Evolutionary conservation across 2,329 filamentous ascomycete genomes (phyloP).

Genomic region (Fusarium austroafricanum): DNA sequence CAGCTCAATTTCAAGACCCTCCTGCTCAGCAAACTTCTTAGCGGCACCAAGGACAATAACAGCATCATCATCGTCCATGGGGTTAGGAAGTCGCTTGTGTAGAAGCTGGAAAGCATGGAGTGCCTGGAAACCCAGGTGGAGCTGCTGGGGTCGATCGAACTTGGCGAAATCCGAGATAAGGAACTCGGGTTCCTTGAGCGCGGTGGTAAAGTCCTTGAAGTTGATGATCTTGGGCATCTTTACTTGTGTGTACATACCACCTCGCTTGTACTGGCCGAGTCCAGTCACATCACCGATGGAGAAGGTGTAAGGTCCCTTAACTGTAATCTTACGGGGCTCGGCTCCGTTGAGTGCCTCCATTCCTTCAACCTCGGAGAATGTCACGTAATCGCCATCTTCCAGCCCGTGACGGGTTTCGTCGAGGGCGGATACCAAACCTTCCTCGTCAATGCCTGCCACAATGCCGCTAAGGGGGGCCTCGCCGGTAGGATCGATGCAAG

Average conservation of each 20-base stretch:
- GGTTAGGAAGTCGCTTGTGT: slow-evolving; percentile 80
- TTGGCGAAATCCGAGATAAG: slow-evolving; percentile 97
- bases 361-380: slow-evolving; percentile 91
- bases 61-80: slow-evolving; percentile 88
- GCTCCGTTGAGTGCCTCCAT: slow-evolving; percentile 88
- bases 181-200: slow-evolving; percentile 88
- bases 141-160: slow-evolving; percentile 91
- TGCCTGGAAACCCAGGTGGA: slow-evolving; percentile 93
- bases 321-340: slow-evolving; percentile 88
- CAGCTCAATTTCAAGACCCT: slow-evolving; percentile 76
- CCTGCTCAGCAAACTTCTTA: slow-evolving; percentile 77
- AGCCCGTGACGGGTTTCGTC: slow-evolving; percentile 96
- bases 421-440: slow-evolving; percentile 89
- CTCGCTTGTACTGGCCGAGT: slow-evolving; percentile 86
- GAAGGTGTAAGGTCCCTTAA: slow-evolving; percentile 97
- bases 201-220: slow-evolving; percentile 83
- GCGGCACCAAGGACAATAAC: slow-evolving; percentile 79
- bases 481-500: slow-evolving; percentile 87
- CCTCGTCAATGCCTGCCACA: slow-evolving; percentile 87
- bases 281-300: slow-evolving; percentile 93
- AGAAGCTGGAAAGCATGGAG: slow-evolving; percentile 85
- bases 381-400: slow-evolving; percentile 96
- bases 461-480: slow-evolving; percentile 91
- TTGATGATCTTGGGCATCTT: slow-evolving; percentile 97
- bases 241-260: slow-evolving; percentile 93